Conservation (phyloP, 495 filamentous ascomycete species). For the Penicillium ochrochloron region DNA sequence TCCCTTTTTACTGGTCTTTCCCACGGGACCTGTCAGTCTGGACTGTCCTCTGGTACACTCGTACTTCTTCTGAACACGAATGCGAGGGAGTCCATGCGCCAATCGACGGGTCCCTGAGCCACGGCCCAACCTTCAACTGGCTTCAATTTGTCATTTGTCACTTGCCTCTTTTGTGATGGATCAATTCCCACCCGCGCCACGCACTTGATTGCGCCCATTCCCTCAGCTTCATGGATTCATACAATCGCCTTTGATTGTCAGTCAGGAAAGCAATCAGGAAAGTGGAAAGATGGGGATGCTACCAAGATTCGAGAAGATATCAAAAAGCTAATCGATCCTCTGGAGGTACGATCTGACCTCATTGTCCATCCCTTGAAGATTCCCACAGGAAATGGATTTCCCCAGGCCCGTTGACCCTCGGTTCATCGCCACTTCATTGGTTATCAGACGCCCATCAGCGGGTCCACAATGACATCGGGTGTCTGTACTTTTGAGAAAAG, state of each 20-base stretch:
- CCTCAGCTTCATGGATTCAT: not conserved
- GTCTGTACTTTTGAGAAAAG: slow-evolving; percentile 22
- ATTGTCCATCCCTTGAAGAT: slow-evolving; percentile 1
- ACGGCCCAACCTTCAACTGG: not conserved
- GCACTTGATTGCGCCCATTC: not conserved
- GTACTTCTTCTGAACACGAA: not conserved
- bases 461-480: slow-evolving; percentile 28
- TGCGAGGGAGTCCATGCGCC: slow-evolving; percentile 5
- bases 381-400: not conserved
- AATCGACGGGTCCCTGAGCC: slow-evolving; percentile 6
- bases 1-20: not conserved
- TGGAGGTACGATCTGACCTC: slow-evolving; percentile 13
- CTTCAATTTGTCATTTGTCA: slow-evolving; percentile 3
- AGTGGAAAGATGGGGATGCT: not conserved
- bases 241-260: no score
- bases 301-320: slow-evolving; percentile 1
- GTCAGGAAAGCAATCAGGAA: not conserved
- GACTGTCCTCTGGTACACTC: not conserved
- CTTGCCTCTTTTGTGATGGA: slow-evolving; percentile 25
- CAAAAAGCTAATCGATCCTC: slow-evolving; percentile 2
- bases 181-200: slow-evolving; percentile 15
- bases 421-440: slow-evolving; percentile 20
- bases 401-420: not conserved
- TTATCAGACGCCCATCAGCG: slow-evolving; percentile 4
- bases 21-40: not conserved